A percentile compares a stretch with the other conserved stretches of the same genome.
Evolutionary conservation across 2,329 filamentous ascomycete genomes (phyloP).

Genomic region (Pseudogymnoascus sp.): DNA sequence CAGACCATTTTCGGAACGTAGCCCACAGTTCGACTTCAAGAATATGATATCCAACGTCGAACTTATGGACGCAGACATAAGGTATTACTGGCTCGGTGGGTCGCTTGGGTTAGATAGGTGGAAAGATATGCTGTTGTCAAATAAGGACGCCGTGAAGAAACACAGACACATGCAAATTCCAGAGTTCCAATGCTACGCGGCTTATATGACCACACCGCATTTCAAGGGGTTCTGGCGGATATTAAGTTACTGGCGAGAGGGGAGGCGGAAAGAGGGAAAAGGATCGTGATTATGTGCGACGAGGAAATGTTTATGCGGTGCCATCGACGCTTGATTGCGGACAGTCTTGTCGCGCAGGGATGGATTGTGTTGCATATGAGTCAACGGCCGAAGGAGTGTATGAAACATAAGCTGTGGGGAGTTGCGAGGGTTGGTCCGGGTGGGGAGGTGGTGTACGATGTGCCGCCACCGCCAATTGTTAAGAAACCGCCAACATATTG

Average conservation of each 20-base stretch:
- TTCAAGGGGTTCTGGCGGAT: background rate
- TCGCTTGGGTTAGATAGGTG: background rate
- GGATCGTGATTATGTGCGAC: background rate
- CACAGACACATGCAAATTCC: background rate
- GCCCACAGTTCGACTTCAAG: background rate
- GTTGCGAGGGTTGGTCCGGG: background rate
- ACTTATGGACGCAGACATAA: background rate
- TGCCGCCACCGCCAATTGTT: background rate
- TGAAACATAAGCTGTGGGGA: background rate
- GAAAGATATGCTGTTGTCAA: too few species aligned
- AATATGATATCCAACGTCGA: background rate
- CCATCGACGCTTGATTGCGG: conserved; percentile 1
- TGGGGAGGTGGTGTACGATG: background rate
- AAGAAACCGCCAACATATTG: background rate
- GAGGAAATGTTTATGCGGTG: background rate
- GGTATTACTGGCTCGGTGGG: background rate
- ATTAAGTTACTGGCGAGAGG: background rate
- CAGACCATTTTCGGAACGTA: background rate
- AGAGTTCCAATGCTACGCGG: background rate
- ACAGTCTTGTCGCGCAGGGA: background rate
- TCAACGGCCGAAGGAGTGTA: background rate
- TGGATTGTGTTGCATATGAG: background rate
- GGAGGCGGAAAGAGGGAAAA: background rate
- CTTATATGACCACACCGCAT: background rate
- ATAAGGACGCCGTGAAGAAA: background rate